Percentiles rank a stretch among this genome's conserved stretches.
Conservation (phyloP, 805 yeast species). For the Sugiyamaella boreocaroliniensis region DNA sequence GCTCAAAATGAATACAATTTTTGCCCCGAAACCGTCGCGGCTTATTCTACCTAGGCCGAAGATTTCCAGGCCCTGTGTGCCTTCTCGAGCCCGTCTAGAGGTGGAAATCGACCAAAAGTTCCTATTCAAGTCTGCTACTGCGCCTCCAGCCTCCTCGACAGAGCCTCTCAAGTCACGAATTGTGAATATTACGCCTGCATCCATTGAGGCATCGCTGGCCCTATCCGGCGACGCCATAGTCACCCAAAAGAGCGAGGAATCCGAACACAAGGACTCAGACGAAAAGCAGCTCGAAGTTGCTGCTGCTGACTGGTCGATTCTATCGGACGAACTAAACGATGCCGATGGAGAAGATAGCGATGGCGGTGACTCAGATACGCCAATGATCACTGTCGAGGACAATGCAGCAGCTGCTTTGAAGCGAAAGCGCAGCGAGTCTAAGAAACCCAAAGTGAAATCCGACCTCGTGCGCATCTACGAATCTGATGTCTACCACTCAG, state of each 20-base stretch:
- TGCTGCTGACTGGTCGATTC: conserved; percentile 24
- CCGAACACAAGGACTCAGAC: background rate
- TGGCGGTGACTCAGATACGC: background rate
- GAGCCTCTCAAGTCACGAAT: background rate
- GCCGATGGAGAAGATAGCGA: background rate
- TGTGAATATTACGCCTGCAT: background rate
- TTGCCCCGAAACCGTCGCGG: conserved; percentile 54
- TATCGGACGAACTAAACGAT: background rate
- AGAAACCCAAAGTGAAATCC: background rate
- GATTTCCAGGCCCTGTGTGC: conserved; percentile 32
- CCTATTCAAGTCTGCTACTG: conserved; percentile 35
- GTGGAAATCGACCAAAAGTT: conserved; percentile 55
- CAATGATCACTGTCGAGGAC: background rate
- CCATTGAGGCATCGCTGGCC: background rate
- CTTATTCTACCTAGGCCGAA: conserved; percentile 48
- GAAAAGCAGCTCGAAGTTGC: conserved; percentile 18
- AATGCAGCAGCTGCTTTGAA: background rate
- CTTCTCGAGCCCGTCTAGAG: conserved; percentile 55
- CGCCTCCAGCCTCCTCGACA: conserved; percentile 14
- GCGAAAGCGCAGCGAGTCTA: background rate
- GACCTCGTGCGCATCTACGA: conserved; percentile 1
- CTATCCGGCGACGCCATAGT: background rate
- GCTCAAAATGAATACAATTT: conserved; percentile 58
- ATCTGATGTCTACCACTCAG: conserved; percentile 22
- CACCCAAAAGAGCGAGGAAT: background rate